Evolutionary conservation across 352 stramenopile genomes (phyloP).

Genomic region (Phytophthora citrophthora): DNA sequence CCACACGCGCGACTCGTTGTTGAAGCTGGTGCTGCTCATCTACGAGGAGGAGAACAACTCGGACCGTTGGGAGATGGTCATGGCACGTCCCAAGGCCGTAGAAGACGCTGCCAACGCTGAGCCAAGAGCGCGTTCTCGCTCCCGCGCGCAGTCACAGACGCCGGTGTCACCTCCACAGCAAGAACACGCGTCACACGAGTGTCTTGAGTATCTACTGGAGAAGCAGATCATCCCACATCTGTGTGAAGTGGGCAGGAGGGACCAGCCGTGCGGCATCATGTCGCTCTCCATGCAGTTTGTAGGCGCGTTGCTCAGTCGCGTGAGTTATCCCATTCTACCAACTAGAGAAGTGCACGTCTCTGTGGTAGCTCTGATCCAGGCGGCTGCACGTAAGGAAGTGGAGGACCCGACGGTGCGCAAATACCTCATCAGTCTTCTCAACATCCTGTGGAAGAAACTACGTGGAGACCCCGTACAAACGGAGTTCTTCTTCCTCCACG

Average conservation of each 20-base stretch:
- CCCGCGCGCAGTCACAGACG: slow-evolving; percentile 27
- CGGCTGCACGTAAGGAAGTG: slow-evolving; percentile 79
- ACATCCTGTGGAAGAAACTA: slow-evolving; percentile 89
- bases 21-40: slow-evolving; percentile 88
- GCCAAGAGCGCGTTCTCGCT: slow-evolving; percentile 12
- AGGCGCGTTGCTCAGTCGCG: slow-evolving; percentile 74
- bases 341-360: slow-evolving; percentile 84
- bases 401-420: slow-evolving; percentile 86
- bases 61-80: slow-evolving; percentile 70
- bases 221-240: slow-evolving; percentile 84
- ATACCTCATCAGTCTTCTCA: slow-evolving; percentile 82
- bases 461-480: slow-evolving; percentile 84
- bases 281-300: slow-evolving; percentile 86
- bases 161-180: slow-evolving; percentile 22
- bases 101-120: slow-evolving; percentile 27
- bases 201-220: slow-evolving; percentile 85
- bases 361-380: slow-evolving; percentile 82
- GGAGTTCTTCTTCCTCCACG: slow-evolving; percentile 88
- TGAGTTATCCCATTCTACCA: slow-evolving; percentile 85
- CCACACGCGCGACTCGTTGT: slow-evolving; percentile 81
- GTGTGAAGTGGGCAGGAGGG: slow-evolving; percentile 71
- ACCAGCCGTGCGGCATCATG: slow-evolving; percentile 87
- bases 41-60: slow-evolving; percentile 84
- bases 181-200: slow-evolving; percentile 59
- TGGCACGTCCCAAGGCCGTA: slow-evolving; percentile 37